A percentile compares a stretch with the other conserved stretches of the same genome.
Conservation (phyloP, 1,139 yeast genomes). For the Pichia sp. region DNA sequence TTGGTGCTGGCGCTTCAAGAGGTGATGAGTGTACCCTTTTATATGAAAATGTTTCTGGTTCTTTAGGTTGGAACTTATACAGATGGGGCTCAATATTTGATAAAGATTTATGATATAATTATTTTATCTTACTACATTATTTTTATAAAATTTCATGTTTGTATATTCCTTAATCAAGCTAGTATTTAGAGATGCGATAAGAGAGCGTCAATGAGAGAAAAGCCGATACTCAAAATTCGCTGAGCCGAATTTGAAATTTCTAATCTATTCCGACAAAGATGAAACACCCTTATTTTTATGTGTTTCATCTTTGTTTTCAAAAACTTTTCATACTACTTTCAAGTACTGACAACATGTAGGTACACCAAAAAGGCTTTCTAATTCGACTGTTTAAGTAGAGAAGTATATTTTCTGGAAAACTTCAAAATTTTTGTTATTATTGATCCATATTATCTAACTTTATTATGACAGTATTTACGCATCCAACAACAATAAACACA, state of each 20-base stretch:
- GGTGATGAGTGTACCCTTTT: constrained; percentile 37
- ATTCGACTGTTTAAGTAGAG: too few species aligned
- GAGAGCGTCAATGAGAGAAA: too few species aligned
- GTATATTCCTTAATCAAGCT: too few species aligned
- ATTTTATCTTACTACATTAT: neutral
- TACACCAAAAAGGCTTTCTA: neutral
- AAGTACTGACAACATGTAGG: too few species aligned
- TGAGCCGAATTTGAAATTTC: neutral
- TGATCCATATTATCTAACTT: neutral
- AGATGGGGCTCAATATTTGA: constrained; percentile 30
- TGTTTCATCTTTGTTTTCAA: neutral
- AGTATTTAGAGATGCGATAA: too few species aligned
- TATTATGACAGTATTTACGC: constrained; percentile 5
- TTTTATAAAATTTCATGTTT: neutral
- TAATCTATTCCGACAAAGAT: neutral
- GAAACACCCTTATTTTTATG: neutral
- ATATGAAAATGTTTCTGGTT: constrained; percentile 38
- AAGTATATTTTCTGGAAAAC: neutral
- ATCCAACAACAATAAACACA: constrained; percentile 6
- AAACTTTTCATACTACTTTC: too few species aligned
- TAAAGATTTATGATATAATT: neutral
- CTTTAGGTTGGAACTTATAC: constrained; percentile 67
- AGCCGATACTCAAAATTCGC: neutral
- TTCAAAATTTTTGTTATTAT: neutral
- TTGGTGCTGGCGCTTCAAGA: constrained; percentile 55